These are phyloP conservation scores for Psilocybe cubensis DNA, from an alignment of 768 basidiomycete species.

Conservation along the genomic window DNA sequence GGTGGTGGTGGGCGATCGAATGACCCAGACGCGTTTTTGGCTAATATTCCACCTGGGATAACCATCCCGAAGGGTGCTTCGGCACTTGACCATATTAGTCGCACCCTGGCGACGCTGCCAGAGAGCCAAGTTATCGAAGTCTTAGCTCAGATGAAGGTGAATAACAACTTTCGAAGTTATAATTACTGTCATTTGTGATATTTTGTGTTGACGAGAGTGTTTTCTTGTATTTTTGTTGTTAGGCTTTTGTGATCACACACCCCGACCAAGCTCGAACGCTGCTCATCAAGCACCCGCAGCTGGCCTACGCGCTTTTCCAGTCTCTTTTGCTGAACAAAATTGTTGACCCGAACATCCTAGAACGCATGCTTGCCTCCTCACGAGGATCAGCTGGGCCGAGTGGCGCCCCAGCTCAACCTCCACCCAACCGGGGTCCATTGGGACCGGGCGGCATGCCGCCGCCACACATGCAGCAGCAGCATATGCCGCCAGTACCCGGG, in stretches of 20 bases:
- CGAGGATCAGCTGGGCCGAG: constrained; percentile 23
- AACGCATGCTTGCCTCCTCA: constrained; percentile 61
- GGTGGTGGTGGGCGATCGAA: constrained; percentile 47
- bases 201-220: background rate
- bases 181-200: constrained; percentile 4
- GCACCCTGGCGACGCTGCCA: constrained; percentile 82
- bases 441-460: constrained; percentile 31
- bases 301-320: constrained; percentile 96
- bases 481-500: constrained; percentile 38
- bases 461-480: constrained; percentile 56
- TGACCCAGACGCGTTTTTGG: constrained; percentile 60
- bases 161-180: too few species aligned
- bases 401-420: constrained; percentile 14
- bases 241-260: constrained; percentile 92
- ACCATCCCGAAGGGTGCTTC: constrained; percentile 72
- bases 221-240: too few species aligned
- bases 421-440: constrained; percentile 27
- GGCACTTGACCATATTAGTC: constrained; percentile 82
- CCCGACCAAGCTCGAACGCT: constrained; percentile 88
- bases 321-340: constrained; percentile 92
- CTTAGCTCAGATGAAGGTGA: constrained; percentile 97
- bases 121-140: constrained; percentile 90
- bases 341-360: constrained; percentile 84
- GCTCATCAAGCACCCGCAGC: constrained; percentile 84
- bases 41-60: constrained; percentile 74